Percentiles rank a stretch among this genome's conserved stretches.
These are phyloP conservation scores for Pichia scutulata DNA, from an alignment of 805 yeast genomes.

Conservation along the genomic window DNA sequence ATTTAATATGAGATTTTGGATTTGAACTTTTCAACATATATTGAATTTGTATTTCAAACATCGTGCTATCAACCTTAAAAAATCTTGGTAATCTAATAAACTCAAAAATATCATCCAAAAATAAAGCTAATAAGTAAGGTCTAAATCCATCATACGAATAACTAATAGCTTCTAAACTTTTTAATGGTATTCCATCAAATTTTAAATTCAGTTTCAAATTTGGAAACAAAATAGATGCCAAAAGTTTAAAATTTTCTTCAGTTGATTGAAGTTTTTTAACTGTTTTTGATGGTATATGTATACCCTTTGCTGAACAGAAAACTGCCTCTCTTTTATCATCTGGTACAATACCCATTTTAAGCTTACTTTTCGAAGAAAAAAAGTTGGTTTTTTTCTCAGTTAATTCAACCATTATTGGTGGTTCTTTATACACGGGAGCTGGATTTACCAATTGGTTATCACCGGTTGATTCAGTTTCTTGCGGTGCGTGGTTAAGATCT, in stretches of 20 bases:
- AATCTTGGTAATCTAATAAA: conserved; percentile 17
- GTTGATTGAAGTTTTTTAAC: conserved; percentile 13
- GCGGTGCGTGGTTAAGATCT: background rate
- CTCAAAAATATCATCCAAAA: conserved; percentile 14
- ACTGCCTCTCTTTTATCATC: conserved; percentile 5
- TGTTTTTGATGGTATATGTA: conserved; percentile 8
- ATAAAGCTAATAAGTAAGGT: conserved; percentile 16
- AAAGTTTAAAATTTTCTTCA: conserved; percentile 12
- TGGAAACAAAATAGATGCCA: conserved; percentile 16
- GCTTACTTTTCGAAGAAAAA: background rate
- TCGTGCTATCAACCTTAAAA: conserved; percentile 17
- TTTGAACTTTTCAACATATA: conserved; percentile 7
- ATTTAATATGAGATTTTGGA: background rate
- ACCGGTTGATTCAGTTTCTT: background rate
- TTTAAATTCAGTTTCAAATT: conserved; percentile 6
- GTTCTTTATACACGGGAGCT: background rate
- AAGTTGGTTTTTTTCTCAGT: background rate
- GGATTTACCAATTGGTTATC: background rate
- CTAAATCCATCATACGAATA: conserved; percentile 15
- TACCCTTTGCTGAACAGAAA: conserved; percentile 10
- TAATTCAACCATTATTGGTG: background rate
- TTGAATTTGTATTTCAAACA: conserved; percentile 20
- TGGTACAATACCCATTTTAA: background rate
- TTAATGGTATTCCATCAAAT: conserved; percentile 1
- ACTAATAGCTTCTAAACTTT: conserved; percentile 5